Evolutionary conservation across 805 yeast genomes (phyloP), one percentile per base, ranked within the genome.

Genomic region (Cyberlindnera subsufficiens): DNA sequence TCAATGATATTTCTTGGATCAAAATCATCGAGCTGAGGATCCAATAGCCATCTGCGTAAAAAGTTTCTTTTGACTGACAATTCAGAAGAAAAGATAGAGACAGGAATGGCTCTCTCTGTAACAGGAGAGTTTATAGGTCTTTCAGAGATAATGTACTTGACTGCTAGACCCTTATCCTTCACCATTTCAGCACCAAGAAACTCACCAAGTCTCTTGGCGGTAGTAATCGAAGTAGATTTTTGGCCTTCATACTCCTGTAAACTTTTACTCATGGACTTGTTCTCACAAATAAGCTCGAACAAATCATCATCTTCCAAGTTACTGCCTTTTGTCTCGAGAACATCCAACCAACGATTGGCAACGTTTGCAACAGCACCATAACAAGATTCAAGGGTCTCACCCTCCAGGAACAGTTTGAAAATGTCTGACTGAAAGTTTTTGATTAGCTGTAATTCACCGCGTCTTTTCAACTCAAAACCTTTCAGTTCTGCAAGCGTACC

Each of bases 161-260:
- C 91, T 6, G 96, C 96, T 46, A 93, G 75, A 48, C 99, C 98
- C 46, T 90, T 89, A 63, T 89, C 98, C 55, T 88, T 90, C 3
- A 89, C 95, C 96, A 91, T 91, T 53, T 89, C 96, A 49, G 83
- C 89, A 13, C 99, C 99, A 52, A 93, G 71, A 59, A 93, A 91
- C 53, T 93, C 97, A 45, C 96, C 96, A 41, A 93, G 68, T 55
- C 99, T 74, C 50, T 75, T 80, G 0, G 99, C 99, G 1, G 99
- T 93, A 0, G 98, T 89, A 50, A 95, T 91, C 0, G 98, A 87
- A 0, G 98, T 88, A 0, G 96, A 87, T 58, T 95, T 93, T 59
- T 88, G 96, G 22, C 74, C 75, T 8, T 80, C 97, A 56, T 93
- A 93, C 58, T 91, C 98, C 15, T 77, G 85, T 50, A 93, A 69